Percentiles rank a stretch among this genome's conserved stretches.
These are phyloP conservation scores for Tausonia pullulans DNA, from an alignment of 1,284 basidiomycete genomes.

Conservation along the genomic window DNA sequence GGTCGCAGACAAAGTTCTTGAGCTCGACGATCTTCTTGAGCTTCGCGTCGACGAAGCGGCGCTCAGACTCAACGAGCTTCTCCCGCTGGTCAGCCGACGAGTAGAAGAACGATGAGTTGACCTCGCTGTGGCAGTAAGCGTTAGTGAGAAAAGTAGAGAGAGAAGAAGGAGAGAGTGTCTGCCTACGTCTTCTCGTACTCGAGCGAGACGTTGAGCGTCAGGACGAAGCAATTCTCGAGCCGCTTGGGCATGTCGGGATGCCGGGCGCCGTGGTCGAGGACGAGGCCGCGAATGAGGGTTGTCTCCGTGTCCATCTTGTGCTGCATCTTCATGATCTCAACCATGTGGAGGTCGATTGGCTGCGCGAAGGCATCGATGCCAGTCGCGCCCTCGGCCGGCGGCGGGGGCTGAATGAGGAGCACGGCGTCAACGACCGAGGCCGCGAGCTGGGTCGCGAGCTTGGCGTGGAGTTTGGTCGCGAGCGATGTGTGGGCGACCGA, in stretches of 20 bases:
- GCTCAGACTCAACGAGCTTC: slow-evolving; percentile 96
- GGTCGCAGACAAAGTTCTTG: slow-evolving; percentile 92
- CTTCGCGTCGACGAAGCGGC: slow-evolving; percentile 86
- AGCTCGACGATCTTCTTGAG: slow-evolving; percentile 95
- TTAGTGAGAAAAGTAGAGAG: not conserved
- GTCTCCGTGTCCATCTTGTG: slow-evolving; percentile 97
- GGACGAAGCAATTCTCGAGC: slow-evolving; percentile 89
- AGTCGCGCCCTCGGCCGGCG: slow-evolving; percentile 42
- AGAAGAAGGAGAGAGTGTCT: not conserved
- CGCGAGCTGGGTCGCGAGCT: slow-evolving; percentile 78
- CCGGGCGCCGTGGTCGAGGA: slow-evolving; percentile 84
- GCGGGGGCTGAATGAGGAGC: slow-evolving; percentile 67
- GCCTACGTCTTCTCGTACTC: slow-evolving; percentile 99
- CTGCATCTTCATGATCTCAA: slow-evolving; percentile 99
- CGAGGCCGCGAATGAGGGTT: slow-evolving; percentile 88
- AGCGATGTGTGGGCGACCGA: slow-evolving; percentile 90
- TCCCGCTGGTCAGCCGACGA: slow-evolving; percentile 96
- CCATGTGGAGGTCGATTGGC: slow-evolving; percentile 98
- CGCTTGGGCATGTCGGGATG: slow-evolving; percentile 99
- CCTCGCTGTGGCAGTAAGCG: slow-evolving; percentile 52
- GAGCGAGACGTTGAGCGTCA: slow-evolving; percentile 93
- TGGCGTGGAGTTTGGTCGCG: slow-evolving; percentile 78
- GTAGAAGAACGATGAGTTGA: slow-evolving; percentile 99
- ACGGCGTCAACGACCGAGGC: slow-evolving; percentile 94
- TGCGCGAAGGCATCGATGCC: slow-evolving; percentile 62